A percentile compares a stretch with the other conserved stretches of the same genome.
Conservation (phyloP, 257 asterid genomes). For the Capsicum rhomboideum region DNA sequence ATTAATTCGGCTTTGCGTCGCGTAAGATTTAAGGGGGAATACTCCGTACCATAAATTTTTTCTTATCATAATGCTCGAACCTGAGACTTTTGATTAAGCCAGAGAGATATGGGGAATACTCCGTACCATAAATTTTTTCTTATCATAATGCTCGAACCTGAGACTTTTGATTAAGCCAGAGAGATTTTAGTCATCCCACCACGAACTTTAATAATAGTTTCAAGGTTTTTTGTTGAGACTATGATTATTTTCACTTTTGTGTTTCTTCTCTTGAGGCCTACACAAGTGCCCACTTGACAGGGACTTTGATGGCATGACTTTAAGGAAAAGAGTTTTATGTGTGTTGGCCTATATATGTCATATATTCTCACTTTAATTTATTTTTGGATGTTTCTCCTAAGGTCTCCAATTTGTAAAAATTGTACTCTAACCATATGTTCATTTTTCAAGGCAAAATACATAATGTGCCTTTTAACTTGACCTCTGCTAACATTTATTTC, state of each 20-base stretch:
- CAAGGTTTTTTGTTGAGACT: neutral
- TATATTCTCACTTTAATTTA: neutral
- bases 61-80: neutral
- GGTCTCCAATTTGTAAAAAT: neutral
- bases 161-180: neutral
- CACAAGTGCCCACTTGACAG: neutral
- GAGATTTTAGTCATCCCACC: neutral
- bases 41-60: neutral
- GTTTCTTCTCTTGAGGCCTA: neutral
- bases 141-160: neutral
- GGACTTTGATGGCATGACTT: neutral
- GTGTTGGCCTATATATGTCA: neutral
- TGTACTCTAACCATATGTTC: neutral
- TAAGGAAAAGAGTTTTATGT: neutral
- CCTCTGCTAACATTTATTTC: too few species aligned
- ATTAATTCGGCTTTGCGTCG: neutral
- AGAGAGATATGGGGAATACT: too few species aligned
- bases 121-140: neutral
- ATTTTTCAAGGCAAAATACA: too few species aligned
- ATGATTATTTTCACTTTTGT: neutral
- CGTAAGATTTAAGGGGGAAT: neutral
- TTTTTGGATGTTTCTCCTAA: neutral
- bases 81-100: neutral
- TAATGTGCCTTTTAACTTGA: too few species aligned
- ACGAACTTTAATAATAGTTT: neutral